Evolutionary conservation across 106 monocot species (phyloP), one percentile per base, ranked within the genome.

Genomic region (Posidonia australis): DNA sequence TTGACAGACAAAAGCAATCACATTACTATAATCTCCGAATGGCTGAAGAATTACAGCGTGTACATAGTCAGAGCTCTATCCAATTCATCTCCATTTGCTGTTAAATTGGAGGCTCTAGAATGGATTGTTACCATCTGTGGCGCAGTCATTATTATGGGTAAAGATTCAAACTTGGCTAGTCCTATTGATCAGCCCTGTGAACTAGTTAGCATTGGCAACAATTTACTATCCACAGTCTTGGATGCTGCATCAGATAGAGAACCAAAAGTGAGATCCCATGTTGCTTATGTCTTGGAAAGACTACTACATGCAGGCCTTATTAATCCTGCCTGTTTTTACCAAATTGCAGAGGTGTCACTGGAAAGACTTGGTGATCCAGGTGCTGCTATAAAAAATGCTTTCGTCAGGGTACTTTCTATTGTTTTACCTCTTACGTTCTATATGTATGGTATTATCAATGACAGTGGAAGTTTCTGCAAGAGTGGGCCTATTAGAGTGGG

Each of bases 301-400:
- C 70, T 90, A 43, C 51, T 98, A 69, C 72, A 78, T 49, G 78
- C 84, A 51, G 69, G 78, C 51, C 78, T 98, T 73, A 77, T 91
- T 68, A 46, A 80, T 77, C 69, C 67, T 66, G 55, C 55, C 54
- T 57, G 70, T 71, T 81, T 87, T 62, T 70, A 60, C 42, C 42
- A 32, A 54, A 63, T 87, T 31, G 78, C 90, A 53, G 53, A 68
- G 61, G 84, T 85, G 70, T 54, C 73, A 11, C 74, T 98, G 61
- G 87, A 83, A 65, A 90, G 85, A 71, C 84, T 98, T 70, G 81
- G 85, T 64, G 98, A 98, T 76, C 85, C 87, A 57, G 81, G 91
- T 51, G 54, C 14, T 26, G 28, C 65, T 46, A 63, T 87, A 46
- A 87, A 82, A 79, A 66, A 68, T 70, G 59, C 82, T 68, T 98